These are phyloP conservation scores for Gillenia trifoliata DNA, from an alignment of 306 rosid species.

Conservation along the genomic window DNA sequence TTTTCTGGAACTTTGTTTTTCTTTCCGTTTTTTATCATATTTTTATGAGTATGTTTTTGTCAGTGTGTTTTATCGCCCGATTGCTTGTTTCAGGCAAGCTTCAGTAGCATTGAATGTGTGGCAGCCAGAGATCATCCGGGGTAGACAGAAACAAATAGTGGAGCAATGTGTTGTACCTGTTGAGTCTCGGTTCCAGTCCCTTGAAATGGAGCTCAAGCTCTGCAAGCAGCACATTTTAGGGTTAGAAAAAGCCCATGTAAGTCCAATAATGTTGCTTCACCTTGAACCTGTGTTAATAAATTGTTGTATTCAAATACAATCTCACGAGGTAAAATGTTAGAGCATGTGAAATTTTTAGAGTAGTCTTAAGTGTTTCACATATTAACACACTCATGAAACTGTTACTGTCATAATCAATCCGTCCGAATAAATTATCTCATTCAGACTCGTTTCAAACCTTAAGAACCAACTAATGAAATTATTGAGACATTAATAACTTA, in stretches of 20 bases:
- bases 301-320: background rate
- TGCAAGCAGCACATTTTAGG: conserved; percentile 52
- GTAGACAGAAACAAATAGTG: conserved; percentile 47
- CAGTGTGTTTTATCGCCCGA: background rate
- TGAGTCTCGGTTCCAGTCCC: conserved; percentile 42
- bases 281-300: background rate
- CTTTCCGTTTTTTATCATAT: background rate
- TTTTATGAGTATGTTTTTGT: background rate
- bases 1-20: no score
- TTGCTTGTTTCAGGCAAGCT: conserved; percentile 57
- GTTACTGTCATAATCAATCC: background rate
- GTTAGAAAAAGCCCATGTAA: conserved; percentile 58
- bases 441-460: background rate
- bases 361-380: background rate
- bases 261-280: conserved; percentile 19
- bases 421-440: background rate
- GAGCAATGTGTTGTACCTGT: conserved; percentile 54
- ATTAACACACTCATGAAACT: background rate
- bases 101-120: conserved; percentile 77
- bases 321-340: background rate
- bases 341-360: background rate
- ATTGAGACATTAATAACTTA: background rate
- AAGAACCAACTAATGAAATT: background rate
- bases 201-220: conserved; percentile 60
- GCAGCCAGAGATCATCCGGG: conserved; percentile 73